Base-by-base conservation (phyloP, 2,329 filamentous ascomycete species). In the Ceratocystiopsis minuta region DNA sequence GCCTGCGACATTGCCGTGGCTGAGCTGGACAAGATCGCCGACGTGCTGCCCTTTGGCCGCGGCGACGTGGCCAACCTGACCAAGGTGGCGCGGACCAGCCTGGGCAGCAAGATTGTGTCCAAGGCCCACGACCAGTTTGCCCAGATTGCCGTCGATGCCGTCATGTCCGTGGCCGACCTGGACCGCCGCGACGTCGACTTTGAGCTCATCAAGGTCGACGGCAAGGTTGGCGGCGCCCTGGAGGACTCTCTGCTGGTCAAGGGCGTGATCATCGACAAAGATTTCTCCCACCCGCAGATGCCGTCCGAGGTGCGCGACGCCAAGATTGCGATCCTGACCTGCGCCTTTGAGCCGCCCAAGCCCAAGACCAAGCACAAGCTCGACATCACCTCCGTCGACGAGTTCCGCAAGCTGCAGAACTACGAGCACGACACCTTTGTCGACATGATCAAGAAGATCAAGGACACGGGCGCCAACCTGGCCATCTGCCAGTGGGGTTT, bases 401-500 rank as follows among this genome's bases (percentile, higher is more conserved):
- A 98, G 66, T 98, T 94, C 71, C 95, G 93, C 70, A 90, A 92
- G 65, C 67, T 98, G 50, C 90, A 98, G 58, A 83, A 72, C 52
- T 98, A 98, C 65, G 90, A 98, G 65, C 79, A 79, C 54, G 81
- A 84, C 58, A 98, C 96, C 66, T 98, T 98, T 58, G 74, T 84
- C 45, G 88, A 96, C 66, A 98, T 98, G 90, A 95, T 98, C 54
- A 72, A 92, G 58, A 83, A 95, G 63, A 90, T 98, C 68, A 98
- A 98, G 67, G 83, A 83, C 54, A 92, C 88, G 1, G 90, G 90
- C 47, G 90, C 90, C 50, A 98, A 98, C 65, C 72, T 98, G 46
- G 90, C 87, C 49, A 94, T 98, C 56, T 98, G 90, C 65, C 92
- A 98, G 60, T 98, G 92, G 90, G 90, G 90, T 51, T 98, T 98